Conservation (phyloP, 306 rosid genomes). For the Cajanus cajan region DNA sequence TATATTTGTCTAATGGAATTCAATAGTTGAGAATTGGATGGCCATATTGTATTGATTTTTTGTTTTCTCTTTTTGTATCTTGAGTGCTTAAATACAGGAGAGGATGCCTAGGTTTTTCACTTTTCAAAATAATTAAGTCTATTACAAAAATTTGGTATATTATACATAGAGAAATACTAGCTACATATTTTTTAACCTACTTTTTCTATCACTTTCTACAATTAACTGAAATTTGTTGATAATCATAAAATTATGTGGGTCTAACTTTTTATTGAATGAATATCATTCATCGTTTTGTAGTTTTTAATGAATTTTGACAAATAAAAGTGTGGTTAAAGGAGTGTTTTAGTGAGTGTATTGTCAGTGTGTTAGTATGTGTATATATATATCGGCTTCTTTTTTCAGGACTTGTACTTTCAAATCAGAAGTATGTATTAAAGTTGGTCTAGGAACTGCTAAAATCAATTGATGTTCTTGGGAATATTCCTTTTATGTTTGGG, state of each 20-base stretch:
- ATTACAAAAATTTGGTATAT: background rate
- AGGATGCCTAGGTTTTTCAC: background rate
- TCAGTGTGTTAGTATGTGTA: too few species aligned
- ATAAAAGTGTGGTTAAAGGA: background rate
- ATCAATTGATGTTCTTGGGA: background rate
- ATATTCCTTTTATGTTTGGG: background rate
- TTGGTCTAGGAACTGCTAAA: background rate
- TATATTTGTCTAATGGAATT: background rate
- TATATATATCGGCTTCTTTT: background rate
- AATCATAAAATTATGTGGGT: background rate
- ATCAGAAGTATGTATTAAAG: background rate
- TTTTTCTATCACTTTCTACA: too few species aligned
- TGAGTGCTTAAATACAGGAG: background rate
- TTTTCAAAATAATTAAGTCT: background rate
- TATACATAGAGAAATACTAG: background rate
- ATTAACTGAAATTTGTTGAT: background rate
- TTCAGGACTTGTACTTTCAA: background rate
- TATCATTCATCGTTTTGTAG: background rate
- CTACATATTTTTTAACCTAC: background rate
- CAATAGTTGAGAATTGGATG: background rate
- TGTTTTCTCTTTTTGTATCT: background rate
- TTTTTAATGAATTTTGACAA: background rate
- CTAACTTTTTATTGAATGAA: background rate
- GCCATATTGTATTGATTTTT: background rate
- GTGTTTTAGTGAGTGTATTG: too few species aligned